Conservation (phyloP, 495 filamentous ascomycete species). For the Bombardia bombarda region DNA sequence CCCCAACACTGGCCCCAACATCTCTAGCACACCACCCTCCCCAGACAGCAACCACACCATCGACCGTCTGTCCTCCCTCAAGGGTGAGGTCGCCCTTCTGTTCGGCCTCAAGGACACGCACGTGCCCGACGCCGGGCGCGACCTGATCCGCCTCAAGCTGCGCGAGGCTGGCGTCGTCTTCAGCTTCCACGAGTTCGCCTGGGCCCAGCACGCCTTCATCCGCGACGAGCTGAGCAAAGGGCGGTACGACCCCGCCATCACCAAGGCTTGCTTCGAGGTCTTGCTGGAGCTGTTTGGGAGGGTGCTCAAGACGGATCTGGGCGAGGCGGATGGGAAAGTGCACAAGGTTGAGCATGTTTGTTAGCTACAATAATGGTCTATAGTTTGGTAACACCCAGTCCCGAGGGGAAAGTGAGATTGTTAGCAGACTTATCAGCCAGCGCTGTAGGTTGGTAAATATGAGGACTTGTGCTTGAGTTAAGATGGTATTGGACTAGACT, state of each 20-base stretch:
- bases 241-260: conserved; percentile 81
- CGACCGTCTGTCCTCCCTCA: conserved; percentile 51
- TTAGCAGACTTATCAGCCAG: background rate
- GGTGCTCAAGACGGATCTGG: conserved; percentile 69
- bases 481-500: no score
- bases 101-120: conserved; percentile 89
- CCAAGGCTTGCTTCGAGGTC: conserved; percentile 87
- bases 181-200: conserved; percentile 81
- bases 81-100: conserved; percentile 79
- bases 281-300: conserved; percentile 78
- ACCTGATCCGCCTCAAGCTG: conserved; percentile 77
- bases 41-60: conserved; percentile 32
- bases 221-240: conserved; percentile 93
- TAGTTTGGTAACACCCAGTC: no score
- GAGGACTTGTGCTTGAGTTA: no score
- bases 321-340: conserved; percentile 34
- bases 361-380: conserved; percentile 6
- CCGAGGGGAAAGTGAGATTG: no score
- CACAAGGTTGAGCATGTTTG: conserved; percentile 21
- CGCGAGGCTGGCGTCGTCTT: conserved; percentile 67
- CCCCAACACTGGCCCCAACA: conserved; percentile 26
- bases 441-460: background rate
- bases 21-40: conserved; percentile 20
- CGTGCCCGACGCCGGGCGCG: conserved; percentile 76
- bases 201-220: conserved; percentile 94